Conservation (phyloP, 2,329 filamentous ascomycete species). For the Orbilia blumenaviensis region DNA sequence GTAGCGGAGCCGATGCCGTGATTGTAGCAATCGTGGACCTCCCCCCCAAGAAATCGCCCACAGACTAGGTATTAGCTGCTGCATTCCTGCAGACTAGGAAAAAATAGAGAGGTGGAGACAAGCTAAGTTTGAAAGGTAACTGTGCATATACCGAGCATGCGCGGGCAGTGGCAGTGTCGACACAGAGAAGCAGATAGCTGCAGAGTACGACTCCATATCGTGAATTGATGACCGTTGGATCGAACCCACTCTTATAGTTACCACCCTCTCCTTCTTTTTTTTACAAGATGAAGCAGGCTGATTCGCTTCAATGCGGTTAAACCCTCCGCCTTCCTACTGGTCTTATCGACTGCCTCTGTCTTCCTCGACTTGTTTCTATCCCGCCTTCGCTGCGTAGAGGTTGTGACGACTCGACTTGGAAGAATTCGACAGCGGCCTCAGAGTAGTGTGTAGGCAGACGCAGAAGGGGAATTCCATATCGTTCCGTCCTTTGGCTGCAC, state of each 20-base stretch:
- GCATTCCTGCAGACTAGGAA: constrained; percentile 49
- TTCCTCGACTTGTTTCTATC: constrained; percentile 13
- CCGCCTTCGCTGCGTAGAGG: constrained; percentile 24
- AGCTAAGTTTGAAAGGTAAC: constrained; percentile 36
- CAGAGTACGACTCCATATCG: constrained; percentile 30
- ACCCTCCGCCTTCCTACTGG: constrained; percentile 40
- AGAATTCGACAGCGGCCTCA: constrained; percentile 45
- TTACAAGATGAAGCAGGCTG: constrained; percentile 44
- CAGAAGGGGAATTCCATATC: constrained; percentile 45
- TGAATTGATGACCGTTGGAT: constrained; percentile 36
- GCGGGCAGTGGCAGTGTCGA: constrained; percentile 46
- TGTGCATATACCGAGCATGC: constrained; percentile 41
- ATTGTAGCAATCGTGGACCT: constrained; percentile 23
- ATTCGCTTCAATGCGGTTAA: constrained; percentile 46
- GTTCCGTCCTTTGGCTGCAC: constrained; percentile 51
- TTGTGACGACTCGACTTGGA: constrained; percentile 42
- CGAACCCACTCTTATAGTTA: constrained; percentile 37
- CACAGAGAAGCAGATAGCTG: constrained; percentile 27
- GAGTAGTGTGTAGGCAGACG: constrained; percentile 36
- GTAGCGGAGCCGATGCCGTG: constrained; percentile 49
- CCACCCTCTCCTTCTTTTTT: constrained; percentile 32
- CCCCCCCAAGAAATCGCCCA: constrained; percentile 32
- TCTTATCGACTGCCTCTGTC: constrained; percentile 35
- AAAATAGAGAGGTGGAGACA: constrained; percentile 44
- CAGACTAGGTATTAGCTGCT: constrained; percentile 32